These are phyloP conservation scores for Coemansia sp. DNA, from an alignment of 192 early-diverging fungal genomes.

Conservation along the genomic window DNA sequence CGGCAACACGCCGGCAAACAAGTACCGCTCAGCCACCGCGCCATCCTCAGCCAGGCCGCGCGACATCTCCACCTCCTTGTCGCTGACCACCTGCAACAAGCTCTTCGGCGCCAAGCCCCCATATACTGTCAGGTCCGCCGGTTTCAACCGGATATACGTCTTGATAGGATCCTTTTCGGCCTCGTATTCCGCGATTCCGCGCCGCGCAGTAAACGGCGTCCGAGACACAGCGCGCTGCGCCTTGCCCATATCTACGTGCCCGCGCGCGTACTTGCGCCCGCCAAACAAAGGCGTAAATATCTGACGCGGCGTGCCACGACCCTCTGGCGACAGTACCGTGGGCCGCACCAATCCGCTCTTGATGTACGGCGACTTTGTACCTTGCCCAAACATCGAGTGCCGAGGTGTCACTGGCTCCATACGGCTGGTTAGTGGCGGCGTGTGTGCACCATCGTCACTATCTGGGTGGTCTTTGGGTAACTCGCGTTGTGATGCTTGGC, in stretches of 20 bases:
- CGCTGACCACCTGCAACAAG: constrained; percentile 47
- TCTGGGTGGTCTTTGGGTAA: not conserved
- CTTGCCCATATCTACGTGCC: constrained; percentile 20
- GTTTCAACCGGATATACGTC: constrained; percentile 54
- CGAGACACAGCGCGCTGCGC: constrained; percentile 27
- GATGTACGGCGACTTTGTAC: not conserved
- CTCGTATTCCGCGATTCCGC: constrained; percentile 37
- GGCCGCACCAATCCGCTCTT: not conserved
- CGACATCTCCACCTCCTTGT: constrained; percentile 52
- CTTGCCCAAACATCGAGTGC: not conserved
- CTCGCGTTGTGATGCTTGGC: not conserved
- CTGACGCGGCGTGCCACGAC: constrained; percentile 9
- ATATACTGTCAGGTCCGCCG: constrained; percentile 15
- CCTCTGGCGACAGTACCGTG: constrained; percentile 8
- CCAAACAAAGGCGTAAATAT: constrained; percentile 38
- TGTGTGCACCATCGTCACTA: not conserved
- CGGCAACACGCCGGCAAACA: constrained; percentile 64
- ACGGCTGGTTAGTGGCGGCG: not conserved
- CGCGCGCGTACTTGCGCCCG: constrained; percentile 42
- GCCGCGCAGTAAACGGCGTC: constrained; percentile 53
- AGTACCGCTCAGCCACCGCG: constrained; percentile 43
- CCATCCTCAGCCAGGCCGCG: constrained; percentile 11
- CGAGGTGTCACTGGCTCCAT: not conserved
- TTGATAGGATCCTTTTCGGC: constrained; percentile 51
- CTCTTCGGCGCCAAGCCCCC: constrained; percentile 11